Evolutionary conservation across 805 yeast genomes (phyloP), one percentile per base, ranked within the genome.

Genomic region (Nakazawaea ishiwadae): DNA sequence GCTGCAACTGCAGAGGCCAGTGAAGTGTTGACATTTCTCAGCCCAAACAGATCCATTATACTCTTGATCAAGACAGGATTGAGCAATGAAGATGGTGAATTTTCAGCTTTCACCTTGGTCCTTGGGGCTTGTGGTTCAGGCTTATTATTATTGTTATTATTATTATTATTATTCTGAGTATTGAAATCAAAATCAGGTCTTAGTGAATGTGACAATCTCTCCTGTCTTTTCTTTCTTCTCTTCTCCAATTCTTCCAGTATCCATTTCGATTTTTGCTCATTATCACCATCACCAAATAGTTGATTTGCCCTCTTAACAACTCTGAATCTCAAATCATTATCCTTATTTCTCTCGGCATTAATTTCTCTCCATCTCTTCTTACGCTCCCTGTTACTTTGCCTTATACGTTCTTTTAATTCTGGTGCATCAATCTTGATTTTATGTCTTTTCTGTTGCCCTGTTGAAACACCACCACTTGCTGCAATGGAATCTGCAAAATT

Each of bases 331-430:
- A 91, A 66, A 55, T 91, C 98, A 52, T 87, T 83, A 58, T 89
- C 96, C 63, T 86, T 82, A 59, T 90, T 90, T 49, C 93, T 71
- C 45, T 82, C 82, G 7, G 76, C 73, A 55, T 91, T 88, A 20
- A 77, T 80, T 48, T 79, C 90, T 53, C 96, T 70, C 96, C 96
- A 87, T 49, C 76, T 74, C 62, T 84, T 81, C 63, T 87, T 87
- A 16, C 96, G 66, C 40, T 79, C 85, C 36, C 95, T 66, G 53
- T 87, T 87, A 36, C 79, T 90, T 19, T 72, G 51, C 37, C 89
- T 63, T 9, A 80, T 66, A 46, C 77, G 71, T 51, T 81, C 87
- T 46, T 72, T 72, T 35, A 66, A 64, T 45, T 71, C 75, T 8
- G 40, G 40, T 4, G 32, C 44, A 24, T 41, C 44, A 12, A 15